Conservation (phyloP, 2,329 filamentous ascomycete genomes). For the Neofusicoccum kwambonambiense region DNA sequence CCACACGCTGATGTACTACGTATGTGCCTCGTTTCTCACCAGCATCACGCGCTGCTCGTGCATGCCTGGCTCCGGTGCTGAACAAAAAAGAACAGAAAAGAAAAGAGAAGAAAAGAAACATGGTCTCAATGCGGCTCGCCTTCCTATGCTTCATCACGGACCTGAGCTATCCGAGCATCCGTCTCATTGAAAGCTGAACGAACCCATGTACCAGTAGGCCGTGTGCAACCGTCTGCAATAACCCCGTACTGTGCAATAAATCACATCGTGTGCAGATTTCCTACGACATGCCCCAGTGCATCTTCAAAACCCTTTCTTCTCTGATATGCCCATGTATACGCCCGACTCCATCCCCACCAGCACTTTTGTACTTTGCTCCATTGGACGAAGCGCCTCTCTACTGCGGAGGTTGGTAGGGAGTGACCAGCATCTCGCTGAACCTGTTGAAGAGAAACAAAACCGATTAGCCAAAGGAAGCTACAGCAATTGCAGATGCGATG, state of each 20-base stretch:
- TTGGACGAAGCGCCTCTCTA: slow-evolving; percentile 20
- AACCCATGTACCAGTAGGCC: too few species aligned
- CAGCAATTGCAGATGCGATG: neutral
- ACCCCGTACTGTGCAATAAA: too few species aligned
- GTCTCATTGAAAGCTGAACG: too few species aligned
- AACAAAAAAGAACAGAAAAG: too few species aligned
- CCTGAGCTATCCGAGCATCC: neutral
- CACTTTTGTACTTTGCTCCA: neutral
- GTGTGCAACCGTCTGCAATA: too few species aligned
- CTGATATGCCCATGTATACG: too few species aligned
- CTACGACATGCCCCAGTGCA: too few species aligned
- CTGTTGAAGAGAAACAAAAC: slow-evolving; percentile 20
- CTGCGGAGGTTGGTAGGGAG: slow-evolving; percentile 68
- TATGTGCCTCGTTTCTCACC: neutral
- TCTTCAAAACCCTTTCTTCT: neutral
- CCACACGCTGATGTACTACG: neutral
- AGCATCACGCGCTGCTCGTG: neutral
- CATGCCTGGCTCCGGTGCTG: too few species aligned
- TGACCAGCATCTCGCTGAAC: slow-evolving; percentile 82
- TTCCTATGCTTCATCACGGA: neutral
- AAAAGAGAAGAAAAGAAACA: neutral
- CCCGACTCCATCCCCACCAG: neutral
- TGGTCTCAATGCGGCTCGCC: neutral
- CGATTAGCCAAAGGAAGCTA: slow-evolving; percentile 20
- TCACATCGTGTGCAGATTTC: too few species aligned